Conservation (phyloP, 352 stramenopile species). For the Phytophthora colocasiae region DNA sequence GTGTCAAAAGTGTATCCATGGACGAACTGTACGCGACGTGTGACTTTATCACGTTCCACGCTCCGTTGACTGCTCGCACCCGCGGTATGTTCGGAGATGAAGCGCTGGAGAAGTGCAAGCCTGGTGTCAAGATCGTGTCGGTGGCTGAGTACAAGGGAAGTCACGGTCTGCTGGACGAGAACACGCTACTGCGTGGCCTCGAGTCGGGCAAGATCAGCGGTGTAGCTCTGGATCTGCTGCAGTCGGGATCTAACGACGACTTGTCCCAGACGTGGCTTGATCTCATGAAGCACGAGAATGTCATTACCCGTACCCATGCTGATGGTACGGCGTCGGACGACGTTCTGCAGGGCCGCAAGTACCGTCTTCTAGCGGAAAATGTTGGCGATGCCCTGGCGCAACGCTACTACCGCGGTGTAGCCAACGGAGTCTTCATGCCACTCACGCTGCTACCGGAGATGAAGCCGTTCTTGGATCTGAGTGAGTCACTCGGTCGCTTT, state of each 20-base stretch:
- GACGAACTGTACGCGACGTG: conserved; percentile 70
- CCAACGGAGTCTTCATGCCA: conserved; percentile 88
- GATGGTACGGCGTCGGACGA: conserved; percentile 88
- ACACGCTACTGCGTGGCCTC: conserved; percentile 73
- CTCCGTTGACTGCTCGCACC: conserved; percentile 93
- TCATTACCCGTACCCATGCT: conserved; percentile 90
- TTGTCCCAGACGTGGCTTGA: conserved; percentile 55
- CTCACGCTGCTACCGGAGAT: conserved; percentile 81
- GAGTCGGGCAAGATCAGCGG: conserved; percentile 84
- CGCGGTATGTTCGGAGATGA: conserved; percentile 88
- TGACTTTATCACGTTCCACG: conserved; percentile 96
- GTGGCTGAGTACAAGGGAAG: conserved; percentile 77
- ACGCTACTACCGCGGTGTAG: conserved; percentile 79
- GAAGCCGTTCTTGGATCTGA: conserved; percentile 79
- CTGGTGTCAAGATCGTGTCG: conserved; percentile 90
- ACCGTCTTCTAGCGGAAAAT: conserved; percentile 82
- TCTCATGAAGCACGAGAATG: conserved; percentile 88
- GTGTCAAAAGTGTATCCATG: conserved; percentile 68
- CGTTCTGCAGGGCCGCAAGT: conserved; percentile 72
- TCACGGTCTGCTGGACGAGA: conserved; percentile 83
- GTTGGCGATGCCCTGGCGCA: conserved; percentile 72
- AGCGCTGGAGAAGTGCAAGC: conserved; percentile 90
- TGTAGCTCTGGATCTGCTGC: conserved; percentile 83
- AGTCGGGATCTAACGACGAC: conserved; percentile 34
- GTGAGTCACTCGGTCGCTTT: conserved; percentile 76